Evolutionary conservation across 495 filamentous ascomycete genomes (phyloP), one percentile per base, ranked within the genome.

Genomic region (Penicillium bialowiezense): DNA sequence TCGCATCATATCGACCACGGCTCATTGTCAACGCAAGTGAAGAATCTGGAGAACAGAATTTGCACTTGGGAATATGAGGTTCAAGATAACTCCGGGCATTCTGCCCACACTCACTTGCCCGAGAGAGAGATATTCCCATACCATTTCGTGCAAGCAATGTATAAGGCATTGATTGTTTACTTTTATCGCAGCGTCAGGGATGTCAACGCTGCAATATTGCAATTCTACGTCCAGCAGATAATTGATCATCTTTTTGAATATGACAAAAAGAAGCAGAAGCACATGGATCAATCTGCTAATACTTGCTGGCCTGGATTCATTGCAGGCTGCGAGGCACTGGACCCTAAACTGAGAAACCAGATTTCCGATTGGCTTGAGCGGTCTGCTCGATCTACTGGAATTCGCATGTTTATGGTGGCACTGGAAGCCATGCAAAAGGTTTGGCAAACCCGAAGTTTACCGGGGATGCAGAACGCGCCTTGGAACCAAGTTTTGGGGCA

Each of bases 281-380:
- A 39, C 18, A 40, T 39, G 12, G 53, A 56, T 24, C 37, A 34
- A 20, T 56, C 53, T 12, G 35, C 48, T 3, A 44, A 56, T 15
- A 56, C 44, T 21, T 56, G 53, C 24, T 56, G 53, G 48, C 53
- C 48, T 3, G 53, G 36, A 6, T 51, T 56, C 15, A 44, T 56
- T 15, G 53, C 53, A 3, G 53, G 53, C 5, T 51, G 48, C 43
- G 53, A 56, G 39, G 53, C 48, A 3, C 39, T 44, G 1, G 21
- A 42, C 15, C 36, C 48, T 10, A 24, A 48, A 13, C 38, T 28
- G 26, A 51, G 48, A 34, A 39, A 40, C 2, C 34, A 56, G 29
- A 45, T 48, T 24, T 13, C 48, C 12, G 32, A 44, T 4, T 51
- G 53, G 43, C 37, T 56, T 12, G 37, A 51, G 8, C 41, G 36